Conservation (phyloP, 805 yeast genomes). For the Metschnikowia aberdeeniae region DNA sequence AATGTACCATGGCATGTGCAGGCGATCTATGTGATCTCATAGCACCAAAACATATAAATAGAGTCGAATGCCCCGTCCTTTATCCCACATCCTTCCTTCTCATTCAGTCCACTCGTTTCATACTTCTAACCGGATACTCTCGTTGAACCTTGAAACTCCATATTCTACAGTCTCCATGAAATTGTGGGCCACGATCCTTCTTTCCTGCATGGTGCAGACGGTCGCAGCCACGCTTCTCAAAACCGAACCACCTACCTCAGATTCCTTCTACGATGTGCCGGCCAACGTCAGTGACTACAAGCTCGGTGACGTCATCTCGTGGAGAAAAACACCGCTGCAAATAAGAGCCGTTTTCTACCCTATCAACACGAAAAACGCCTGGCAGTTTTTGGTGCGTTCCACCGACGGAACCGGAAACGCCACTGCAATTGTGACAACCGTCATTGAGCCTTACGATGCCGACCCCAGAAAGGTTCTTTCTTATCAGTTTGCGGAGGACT, state of each 20-base stretch:
- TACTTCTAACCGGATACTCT: too few species aligned
- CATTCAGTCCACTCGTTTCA: too few species aligned
- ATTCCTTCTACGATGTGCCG: conserved; percentile 9
- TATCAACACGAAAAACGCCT: conserved; percentile 10
- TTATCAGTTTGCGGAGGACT: conserved; percentile 21
- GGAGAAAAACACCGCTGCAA: conserved; percentile 5
- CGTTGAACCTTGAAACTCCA: too few species aligned
- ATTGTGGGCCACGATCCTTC: too few species aligned
- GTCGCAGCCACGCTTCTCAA: background rate
- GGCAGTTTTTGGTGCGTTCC: conserved; percentile 25
- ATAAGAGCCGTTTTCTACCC: conserved; percentile 6
- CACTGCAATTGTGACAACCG: conserved; percentile 20
- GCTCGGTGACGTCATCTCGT: conserved; percentile 10
- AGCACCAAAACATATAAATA: too few species aligned
- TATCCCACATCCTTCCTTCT: too few species aligned
- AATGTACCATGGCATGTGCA: too few species aligned
- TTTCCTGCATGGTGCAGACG: background rate
- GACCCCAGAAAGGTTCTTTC: conserved; percentile 20
- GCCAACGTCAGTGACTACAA: conserved; percentile 3
- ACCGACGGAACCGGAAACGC: conserved; percentile 19
- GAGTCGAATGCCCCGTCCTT: too few species aligned
- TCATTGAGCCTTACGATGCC: conserved; percentile 21
- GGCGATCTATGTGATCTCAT: too few species aligned
- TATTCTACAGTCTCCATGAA: too few species aligned
- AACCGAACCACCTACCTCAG: conserved; percentile 5